A percentile compares a stretch with the other conserved stretches of the same genome.
phyloP scores from a whole-genome alignment of 1,139 yeast species.

The Pichia sp. region DNA sequence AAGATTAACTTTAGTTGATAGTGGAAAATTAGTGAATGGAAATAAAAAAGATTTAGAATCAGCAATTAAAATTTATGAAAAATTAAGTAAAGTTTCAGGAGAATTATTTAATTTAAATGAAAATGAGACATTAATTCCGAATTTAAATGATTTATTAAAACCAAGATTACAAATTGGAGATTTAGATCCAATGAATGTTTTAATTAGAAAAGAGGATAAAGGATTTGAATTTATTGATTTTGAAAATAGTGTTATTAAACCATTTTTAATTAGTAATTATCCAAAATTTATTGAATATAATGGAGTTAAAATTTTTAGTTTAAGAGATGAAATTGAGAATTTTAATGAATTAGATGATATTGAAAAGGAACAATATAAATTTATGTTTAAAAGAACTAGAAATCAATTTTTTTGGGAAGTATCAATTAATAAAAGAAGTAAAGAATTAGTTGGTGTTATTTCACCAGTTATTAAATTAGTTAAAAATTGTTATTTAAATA shows the following conservation, averaged over 20 bases:
- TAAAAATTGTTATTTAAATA: constrained; percentile 60
- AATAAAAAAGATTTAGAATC: constrained; percentile 27
- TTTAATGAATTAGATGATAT: constrained; percentile 60
- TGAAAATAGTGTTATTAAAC: constrained; percentile 74
- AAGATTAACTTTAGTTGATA: constrained; percentile 49
- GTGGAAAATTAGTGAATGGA: constrained; percentile 40
- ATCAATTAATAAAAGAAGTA: constrained; percentile 57
- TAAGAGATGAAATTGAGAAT: constrained; percentile 68
- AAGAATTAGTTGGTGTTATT: constrained; percentile 68
- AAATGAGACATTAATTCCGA: constrained; percentile 39
- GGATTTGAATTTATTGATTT: constrained; percentile 62
- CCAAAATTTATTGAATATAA: constrained; percentile 82
- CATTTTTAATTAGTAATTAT: constrained; percentile 68
- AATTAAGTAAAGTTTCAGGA: constrained; percentile 50
- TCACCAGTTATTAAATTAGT: constrained; percentile 69
- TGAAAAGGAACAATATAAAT: constrained; percentile 75
- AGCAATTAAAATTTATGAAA: constrained; percentile 53
- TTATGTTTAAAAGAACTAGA: constrained; percentile 84
- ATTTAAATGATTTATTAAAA: constrained; percentile 53
- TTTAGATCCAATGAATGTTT: constrained; percentile 82
- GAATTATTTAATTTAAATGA: constrained; percentile 43
- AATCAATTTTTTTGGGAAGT: constrained; percentile 86
- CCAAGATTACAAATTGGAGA: constrained; percentile 80
- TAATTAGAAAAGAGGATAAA: constrained; percentile 38
- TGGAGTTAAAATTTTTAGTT: constrained; percentile 78